phyloP scores from a whole-genome alignment of 2,329 filamentous ascomycete genomes.

The Sarocladium brachiariae region DNA sequence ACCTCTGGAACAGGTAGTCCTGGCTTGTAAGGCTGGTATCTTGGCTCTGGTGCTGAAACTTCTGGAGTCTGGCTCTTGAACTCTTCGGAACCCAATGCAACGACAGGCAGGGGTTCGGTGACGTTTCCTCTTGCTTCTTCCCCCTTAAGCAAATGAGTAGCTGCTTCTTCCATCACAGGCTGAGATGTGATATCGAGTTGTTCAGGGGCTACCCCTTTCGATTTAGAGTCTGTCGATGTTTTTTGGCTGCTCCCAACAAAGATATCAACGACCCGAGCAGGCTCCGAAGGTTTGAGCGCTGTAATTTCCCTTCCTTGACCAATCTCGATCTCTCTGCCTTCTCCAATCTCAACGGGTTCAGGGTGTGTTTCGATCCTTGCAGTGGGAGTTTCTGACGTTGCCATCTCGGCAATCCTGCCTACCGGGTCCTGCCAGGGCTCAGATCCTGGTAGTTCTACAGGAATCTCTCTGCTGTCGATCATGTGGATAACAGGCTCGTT shows the following conservation, averaged over 20 bases:
- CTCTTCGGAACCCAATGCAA: no score
- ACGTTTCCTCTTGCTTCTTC: no score
- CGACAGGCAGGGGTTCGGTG: no score
- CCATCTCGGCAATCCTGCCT: slow-evolving; percentile 40
- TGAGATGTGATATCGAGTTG: no score
- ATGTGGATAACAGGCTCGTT: slow-evolving; percentile 22
- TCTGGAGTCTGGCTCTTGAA: no score
- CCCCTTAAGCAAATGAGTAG: no score
- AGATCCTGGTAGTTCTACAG: slow-evolving; percentile 25
- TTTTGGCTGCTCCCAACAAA: neutral
- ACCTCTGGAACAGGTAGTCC: neutral
- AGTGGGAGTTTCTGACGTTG: slow-evolving; percentile 33
- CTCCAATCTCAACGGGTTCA: slow-evolving; percentile 35
- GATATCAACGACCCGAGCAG: neutral
- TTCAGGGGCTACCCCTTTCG: neutral
- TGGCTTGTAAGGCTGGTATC: slow-evolving; percentile 6
- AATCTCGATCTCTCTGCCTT: slow-evolving; percentile 29
- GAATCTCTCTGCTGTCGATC: slow-evolving; percentile 27
- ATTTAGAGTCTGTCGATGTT: neutral
- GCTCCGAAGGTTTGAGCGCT: neutral
- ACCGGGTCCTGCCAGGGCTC: slow-evolving; percentile 24
- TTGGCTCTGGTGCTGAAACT: neutral
- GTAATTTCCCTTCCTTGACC: neutral
- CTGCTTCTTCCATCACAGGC: no score
- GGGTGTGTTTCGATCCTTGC: slow-evolving; percentile 36